Evolutionary conservation across 2,329 filamentous ascomycete genomes (phyloP).

Genomic region (Fusarium devonianum): DNA sequence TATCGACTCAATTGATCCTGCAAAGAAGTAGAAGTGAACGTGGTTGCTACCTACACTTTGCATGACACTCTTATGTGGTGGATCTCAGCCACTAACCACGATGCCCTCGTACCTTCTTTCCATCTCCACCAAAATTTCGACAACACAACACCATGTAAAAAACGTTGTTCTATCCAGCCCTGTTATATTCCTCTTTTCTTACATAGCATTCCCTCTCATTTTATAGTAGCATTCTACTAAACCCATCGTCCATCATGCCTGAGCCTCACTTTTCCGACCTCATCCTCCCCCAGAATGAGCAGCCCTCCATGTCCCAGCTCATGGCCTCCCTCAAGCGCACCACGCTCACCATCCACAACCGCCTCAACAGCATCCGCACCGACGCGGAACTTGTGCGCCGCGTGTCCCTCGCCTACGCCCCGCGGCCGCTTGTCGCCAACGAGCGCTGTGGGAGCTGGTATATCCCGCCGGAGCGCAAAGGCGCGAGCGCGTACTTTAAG

Average conservation of each 20-base stretch:
- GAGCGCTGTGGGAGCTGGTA: slow-evolving; percentile 98
- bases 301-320: slow-evolving; percentile 74
- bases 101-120: slow-evolving; percentile 5
- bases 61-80: slow-evolving; percentile 19
- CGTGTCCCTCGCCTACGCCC: slow-evolving; percentile 60
- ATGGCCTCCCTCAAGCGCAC: slow-evolving; percentile 77
- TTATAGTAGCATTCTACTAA: too few relatives aligned
- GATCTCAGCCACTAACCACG: slow-evolving; percentile 17
- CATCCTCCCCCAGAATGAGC: slow-evolving; percentile 61
- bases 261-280: slow-evolving; percentile 50
- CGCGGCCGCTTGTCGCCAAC: slow-evolving; percentile 83
- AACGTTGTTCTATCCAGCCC: too few relatives aligned
- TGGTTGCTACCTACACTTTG: not conserved
- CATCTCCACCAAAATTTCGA: slow-evolving; percentile 36
- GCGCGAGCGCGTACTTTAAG: slow-evolving; percentile 90
- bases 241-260: slow-evolving; percentile 31
- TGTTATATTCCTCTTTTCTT: too few relatives aligned
- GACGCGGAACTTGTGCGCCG: slow-evolving; percentile 78
- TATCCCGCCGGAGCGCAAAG: slow-evolving; percentile 70
- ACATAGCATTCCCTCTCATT: not conserved
- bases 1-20: too few relatives aligned
- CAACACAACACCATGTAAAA: slow-evolving; percentile 5
- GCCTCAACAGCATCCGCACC: slow-evolving; percentile 76
- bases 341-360: slow-evolving; percentile 80
- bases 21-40: not conserved